Evolutionary conservation across 2,329 filamentous ascomycete species (phyloP), one percentile per base, ranked within the genome.

Genomic region (Helotiales sp.): DNA sequence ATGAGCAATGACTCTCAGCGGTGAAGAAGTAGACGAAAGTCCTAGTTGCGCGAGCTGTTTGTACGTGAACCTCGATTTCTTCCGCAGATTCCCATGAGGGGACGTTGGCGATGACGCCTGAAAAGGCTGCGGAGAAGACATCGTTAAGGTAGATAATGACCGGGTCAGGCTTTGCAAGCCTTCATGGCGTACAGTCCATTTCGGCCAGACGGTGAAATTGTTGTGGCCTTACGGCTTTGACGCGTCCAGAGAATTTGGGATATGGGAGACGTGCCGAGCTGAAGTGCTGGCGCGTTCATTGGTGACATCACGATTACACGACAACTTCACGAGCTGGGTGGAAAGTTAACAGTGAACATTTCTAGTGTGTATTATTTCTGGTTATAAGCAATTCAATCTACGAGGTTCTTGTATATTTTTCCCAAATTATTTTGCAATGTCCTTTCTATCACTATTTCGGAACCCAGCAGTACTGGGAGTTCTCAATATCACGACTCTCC

Each of bases 1-100:
- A 72, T 97, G 93, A 6, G 91, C 91, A 66, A 97, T 85, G 27
- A 96, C 89, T 46, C 95, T 87, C 33, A 99, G 80, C 1, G 93
- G 93, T 51, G 85, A 91, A 8, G 85, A 84, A 0, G 87, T 80
- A 31, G 84, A 86, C 64, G 83, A 91, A 9, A 86, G 81, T 6
- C 87, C 84, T 57, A 98, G 83, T 63, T 93, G 87, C 31, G 84
- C 80, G 15, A 98, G 81, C 54, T 98, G 87, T 60, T 89, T 90
- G 72, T 90, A 91, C 2, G 91, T 97, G 75, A 95, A 98, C 57
- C 81, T 83, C 15, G 93, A 97, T 46, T 77, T 71, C 48, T 63
- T 71, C 9, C 65, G 60, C 34, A 61, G 63, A 33, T 48, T 25
- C 40, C 54, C 49, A 24, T 58, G 48, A 3, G 52, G 59, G 24